Percentiles rank a stretch among this genome's conserved stretches.
Conservation (phyloP, 805 yeast species). For the Suhomyces pyralidae region DNA sequence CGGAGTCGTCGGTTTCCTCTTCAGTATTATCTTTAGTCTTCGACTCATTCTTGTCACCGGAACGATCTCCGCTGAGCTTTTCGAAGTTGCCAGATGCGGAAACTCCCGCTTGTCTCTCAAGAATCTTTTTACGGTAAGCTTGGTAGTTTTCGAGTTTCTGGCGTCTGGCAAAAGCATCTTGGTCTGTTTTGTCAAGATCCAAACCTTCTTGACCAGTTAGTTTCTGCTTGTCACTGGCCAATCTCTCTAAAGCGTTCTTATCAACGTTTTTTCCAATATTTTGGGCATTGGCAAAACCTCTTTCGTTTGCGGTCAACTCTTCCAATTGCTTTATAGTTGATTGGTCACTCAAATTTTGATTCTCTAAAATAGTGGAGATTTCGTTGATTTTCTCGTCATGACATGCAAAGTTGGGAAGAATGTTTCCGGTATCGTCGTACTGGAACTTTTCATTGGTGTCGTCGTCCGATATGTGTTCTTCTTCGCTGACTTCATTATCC, state of each 20-base stretch:
- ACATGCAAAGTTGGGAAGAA: constrained; percentile 55
- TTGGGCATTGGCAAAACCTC: constrained; percentile 58
- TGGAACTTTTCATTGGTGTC: constrained; percentile 56
- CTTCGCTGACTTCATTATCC: constrained; percentile 48
- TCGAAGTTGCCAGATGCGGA: neutral
- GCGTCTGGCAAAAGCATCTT: constrained; percentile 46
- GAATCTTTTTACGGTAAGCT: constrained; percentile 55
- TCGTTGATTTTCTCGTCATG: constrained; percentile 40
- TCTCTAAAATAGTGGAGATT: constrained; percentile 33
- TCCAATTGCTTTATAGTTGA: constrained; percentile 50
- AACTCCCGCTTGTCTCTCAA: constrained; percentile 28
- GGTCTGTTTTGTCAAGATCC: constrained; percentile 43
- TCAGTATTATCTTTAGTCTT: neutral
- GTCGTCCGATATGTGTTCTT: constrained; percentile 59
- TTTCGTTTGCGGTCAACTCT: constrained; percentile 54
- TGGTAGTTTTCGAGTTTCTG: constrained; percentile 57
- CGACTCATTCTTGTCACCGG: neutral
- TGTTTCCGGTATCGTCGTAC: constrained; percentile 57
- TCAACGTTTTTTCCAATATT: constrained; percentile 38
- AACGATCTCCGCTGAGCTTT: neutral
- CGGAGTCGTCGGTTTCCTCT: constrained; percentile 7
- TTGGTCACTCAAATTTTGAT: constrained; percentile 43
- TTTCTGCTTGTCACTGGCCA: constrained; percentile 35
- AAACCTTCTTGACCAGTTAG: constrained; percentile 43
- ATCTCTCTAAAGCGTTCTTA: constrained; percentile 28